Evolutionary conservation across 108 stramenopile genomes (phyloP).

Genomic region (Nitzschia sp.): DNA sequence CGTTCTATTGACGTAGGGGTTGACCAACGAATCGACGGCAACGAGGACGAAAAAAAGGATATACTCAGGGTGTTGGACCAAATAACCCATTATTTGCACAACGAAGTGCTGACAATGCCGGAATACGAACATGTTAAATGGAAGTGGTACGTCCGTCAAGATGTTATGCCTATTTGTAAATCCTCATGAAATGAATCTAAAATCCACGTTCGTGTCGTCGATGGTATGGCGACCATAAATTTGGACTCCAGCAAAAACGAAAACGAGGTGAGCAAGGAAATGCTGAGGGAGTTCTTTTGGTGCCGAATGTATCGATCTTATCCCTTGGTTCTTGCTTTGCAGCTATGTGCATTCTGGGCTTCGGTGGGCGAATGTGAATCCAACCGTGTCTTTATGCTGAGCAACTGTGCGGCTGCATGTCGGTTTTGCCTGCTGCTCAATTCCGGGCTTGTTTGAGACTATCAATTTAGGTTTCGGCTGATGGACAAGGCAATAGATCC

Average conservation of each 20-base stretch:
- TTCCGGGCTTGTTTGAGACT: slow-evolving; percentile 33
- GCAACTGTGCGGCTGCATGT: slow-evolving; percentile 78
- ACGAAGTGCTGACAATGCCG: slow-evolving; percentile 64
- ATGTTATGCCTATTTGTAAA: no score
- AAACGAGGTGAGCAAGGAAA: slow-evolving; percentile 39
- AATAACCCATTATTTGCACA: slow-evolving; percentile 66
- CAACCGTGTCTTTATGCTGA: slow-evolving; percentile 76
- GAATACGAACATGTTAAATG: slow-evolving; percentile 65
- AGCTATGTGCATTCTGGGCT: slow-evolving; percentile 78
- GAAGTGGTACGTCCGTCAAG: no score
- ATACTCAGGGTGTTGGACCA: slow-evolving; percentile 50
- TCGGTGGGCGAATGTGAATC: slow-evolving; percentile 75
- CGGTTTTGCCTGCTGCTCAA: slow-evolving; percentile 69
- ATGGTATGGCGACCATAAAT: not conserved
- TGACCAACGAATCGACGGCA: slow-evolving; percentile 54
- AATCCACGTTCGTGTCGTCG: not conserved
- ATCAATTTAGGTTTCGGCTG: no score
- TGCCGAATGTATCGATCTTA: no score
- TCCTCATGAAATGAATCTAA: not conserved
- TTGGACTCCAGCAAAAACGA: slow-evolving; percentile 50
- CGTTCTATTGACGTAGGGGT: slow-evolving; percentile 35
- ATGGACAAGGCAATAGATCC: no score
- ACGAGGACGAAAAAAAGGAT: slow-evolving; percentile 56
- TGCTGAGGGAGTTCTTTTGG: no score
- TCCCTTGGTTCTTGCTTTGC: no score